Base-by-base conservation (phyloP, 2,329 filamentous ascomycete genomes). In the Fusarium floridanum region DNA sequence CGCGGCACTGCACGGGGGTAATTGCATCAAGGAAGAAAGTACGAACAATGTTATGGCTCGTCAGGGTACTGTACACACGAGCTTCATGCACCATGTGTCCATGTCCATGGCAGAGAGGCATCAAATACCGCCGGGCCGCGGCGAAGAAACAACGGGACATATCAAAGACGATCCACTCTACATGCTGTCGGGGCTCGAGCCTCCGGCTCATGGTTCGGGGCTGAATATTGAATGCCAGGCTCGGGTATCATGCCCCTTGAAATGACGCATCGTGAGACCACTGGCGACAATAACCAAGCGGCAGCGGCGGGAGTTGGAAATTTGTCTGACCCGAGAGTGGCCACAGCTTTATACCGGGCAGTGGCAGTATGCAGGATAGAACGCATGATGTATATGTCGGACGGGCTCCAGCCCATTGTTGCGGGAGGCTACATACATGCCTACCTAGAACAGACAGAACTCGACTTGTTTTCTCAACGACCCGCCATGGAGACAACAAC, bases 381-480 rank as follows among this genome's bases (percentile, higher is more conserved):
- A 34, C 22, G 45, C 61, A 53, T 63, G 34, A 39, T 57, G 32
- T 43, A 34, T 57, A 43, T 36, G 36, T 24, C 36, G 32, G 45
- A 22, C 34, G 63, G 37, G 29, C 32, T 29, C 48, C 27, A 22
- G n/a, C 34, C 37, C n/a, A 27, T 61, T 14, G 16, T 66, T 36
- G 36, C 17, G 57, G 43, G 12, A 53, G 56, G 36, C 11, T 17
- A 14, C 32, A 36, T 56, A 24, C 36, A 53, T 24, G 24, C 53
- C 27, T 10, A 34, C 53, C 27, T 14, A 6, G 34, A 20, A 6
- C 14, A 57, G 55, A 17, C 41, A 22, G 32, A 20, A 45, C 48
- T 45, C 36, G 20, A 39, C 45, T 62, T 67, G 60, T 67, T 57
- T 16, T 67, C 60, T 63, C 65, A 17, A 50, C n/a, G 53, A 32